Percentiles rank a stretch among this genome's conserved stretches.
These are phyloP conservation scores for Fusarium sp. DNA, from an alignment of 2,329 filamentous ascomycete species.

Conservation along the genomic window DNA sequence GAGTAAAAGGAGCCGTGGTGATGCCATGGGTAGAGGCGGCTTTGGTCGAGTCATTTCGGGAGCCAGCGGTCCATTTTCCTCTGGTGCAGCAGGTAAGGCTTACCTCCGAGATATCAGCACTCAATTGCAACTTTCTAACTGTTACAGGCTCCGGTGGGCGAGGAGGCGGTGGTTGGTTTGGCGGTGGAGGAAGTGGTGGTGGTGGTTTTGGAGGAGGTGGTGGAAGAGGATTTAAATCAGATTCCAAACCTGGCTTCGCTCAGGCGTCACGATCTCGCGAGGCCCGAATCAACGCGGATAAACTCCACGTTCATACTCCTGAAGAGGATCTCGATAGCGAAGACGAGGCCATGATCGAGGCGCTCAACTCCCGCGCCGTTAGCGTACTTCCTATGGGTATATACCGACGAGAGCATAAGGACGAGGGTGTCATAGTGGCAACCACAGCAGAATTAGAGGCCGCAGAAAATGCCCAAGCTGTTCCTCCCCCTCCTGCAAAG, in stretches of 20 bases:
- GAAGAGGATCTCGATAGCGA: slow-evolving; percentile 60
- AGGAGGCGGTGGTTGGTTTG: slow-evolving; percentile 46
- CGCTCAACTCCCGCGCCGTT: slow-evolving; percentile 47
- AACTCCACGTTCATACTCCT: slow-evolving; percentile 59
- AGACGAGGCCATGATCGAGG: slow-evolving; percentile 56
- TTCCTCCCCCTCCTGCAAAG: slow-evolving; percentile 40
- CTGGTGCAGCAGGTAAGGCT: slow-evolving; percentile 46
- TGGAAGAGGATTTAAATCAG: slow-evolving; percentile 48
- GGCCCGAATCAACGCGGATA: slow-evolving; percentile 67
- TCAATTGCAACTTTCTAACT: slow-evolving; percentile 10
- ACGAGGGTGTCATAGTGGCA: slow-evolving; percentile 64
- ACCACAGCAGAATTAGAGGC: slow-evolving; percentile 69
- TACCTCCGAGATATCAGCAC: neutral
- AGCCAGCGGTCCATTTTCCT: slow-evolving; percentile 56
- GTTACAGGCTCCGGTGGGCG: slow-evolving; percentile 28
- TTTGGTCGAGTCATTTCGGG: slow-evolving; percentile 51
- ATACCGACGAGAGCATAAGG: slow-evolving; percentile 65
- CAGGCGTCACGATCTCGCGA: slow-evolving; percentile 54
- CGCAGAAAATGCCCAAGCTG: slow-evolving; percentile 57
- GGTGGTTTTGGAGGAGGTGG: slow-evolving; percentile 47
- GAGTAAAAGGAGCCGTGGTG: slow-evolving; percentile 58
- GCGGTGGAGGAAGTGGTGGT: slow-evolving; percentile 38
- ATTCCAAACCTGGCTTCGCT: slow-evolving; percentile 55
- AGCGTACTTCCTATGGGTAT: slow-evolving; percentile 67
- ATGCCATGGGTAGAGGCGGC: slow-evolving; percentile 58